Evolutionary conservation across 352 stramenopile genomes (phyloP), one percentile per base, ranked within the genome.

Genomic region (Pythium chondricola): DNA sequence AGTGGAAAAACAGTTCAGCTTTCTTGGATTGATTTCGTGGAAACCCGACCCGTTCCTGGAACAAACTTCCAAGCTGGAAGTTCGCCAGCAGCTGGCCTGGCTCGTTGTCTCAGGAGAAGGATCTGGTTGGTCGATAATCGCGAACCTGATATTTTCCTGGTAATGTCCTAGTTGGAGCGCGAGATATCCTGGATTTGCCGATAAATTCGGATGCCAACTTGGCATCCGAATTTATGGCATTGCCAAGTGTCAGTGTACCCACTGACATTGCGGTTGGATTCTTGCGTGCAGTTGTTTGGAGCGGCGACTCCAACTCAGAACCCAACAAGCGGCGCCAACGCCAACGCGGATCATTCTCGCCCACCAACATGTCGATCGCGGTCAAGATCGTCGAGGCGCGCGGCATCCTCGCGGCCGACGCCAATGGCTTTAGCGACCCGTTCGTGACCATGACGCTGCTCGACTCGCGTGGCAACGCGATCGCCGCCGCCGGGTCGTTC

Each of bases 391-490:
- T 72, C 13, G 65, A 83, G 58, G 82, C 82, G 35, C 69, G 71
- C 17, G 68, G 64, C 30, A 76, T 93, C 43, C 60, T 88, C 22
- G 76, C 82, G 25, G 73, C 73, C 21, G 73, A 86, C 50, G 70
- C 63, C 51, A 73, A 74, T 49, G 82, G 82, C 31, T 84, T 67
- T 20, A 89, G 76, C 44, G 71, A 87, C 50, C 70, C 79, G 37
- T 91, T 82, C 41, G 74, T 85, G 51, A 80, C 67, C 3, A 61
- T 91, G 54, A 84, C 62, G 52, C 61, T 88, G 50, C 58, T 88
- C n/a, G 71, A 88, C 49, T 83, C 74, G n/a, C 75, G 67, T 30
- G 70, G 62, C 25, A 37, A 52, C 1, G 33, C 48, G 11, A 63
- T 88, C 37, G 57, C 65, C 8, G 71, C 65, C 0, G 74, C 61